These are phyloP conservation scores for Talaromyces sp. DNA, from an alignment of 2,329 filamentous ascomycete species.

Conservation along the genomic window DNA sequence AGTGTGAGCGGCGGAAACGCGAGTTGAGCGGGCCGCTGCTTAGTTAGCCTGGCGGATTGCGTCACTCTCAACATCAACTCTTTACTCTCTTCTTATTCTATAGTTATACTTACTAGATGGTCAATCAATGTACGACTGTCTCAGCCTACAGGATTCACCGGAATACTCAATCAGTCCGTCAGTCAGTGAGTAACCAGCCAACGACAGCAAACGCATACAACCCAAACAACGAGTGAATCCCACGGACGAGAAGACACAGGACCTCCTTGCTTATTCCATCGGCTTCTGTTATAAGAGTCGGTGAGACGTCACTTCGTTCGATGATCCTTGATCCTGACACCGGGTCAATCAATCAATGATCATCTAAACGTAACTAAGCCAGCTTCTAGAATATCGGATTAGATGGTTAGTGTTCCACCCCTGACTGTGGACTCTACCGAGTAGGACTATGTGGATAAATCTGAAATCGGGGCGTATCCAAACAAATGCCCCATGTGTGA, in stretches of 20 bases:
- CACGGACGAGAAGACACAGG: neutral
- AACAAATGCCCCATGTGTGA: neutral
- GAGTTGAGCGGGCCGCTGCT: neutral
- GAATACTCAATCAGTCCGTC: neutral
- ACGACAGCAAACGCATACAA: neutral
- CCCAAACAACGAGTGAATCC: neutral
- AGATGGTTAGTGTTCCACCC: neutral
- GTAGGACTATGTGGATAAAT: neutral
- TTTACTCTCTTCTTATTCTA: neutral
- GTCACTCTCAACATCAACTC: neutral
- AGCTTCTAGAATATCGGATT: neutral
- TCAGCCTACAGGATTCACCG: neutral
- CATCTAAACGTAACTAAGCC: too few species aligned
- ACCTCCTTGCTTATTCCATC: neutral
- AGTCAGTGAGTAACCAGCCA: neutral
- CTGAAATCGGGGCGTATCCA: neutral
- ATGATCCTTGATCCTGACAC: neutral
- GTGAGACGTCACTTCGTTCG: constrained; percentile 4
- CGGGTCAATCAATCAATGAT: too few species aligned
- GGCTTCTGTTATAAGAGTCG: neutral
- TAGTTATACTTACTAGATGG: neutral
- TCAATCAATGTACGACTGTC: neutral
- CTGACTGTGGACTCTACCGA: too few species aligned
- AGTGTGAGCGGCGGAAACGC: constrained; percentile 5
- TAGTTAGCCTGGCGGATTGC: neutral